Percentiles rank a stretch among this genome's conserved stretches.
Conservation (phyloP, 2,329 filamentous ascomycete species). For the Xylariaceae sp. region DNA sequence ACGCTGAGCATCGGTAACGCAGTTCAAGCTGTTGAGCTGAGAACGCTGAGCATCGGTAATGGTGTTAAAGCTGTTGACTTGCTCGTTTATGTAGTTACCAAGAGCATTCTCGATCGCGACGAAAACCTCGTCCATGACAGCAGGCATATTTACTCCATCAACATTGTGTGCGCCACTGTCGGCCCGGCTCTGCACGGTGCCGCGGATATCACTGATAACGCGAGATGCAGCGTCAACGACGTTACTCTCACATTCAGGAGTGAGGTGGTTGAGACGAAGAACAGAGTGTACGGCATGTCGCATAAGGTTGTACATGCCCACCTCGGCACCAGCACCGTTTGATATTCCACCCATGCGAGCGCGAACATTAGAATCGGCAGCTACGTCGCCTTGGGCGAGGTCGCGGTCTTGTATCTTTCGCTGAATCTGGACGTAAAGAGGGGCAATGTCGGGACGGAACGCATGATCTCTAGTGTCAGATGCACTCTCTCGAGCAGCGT, state of each 20-base stretch:
- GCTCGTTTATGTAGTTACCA: not conserved
- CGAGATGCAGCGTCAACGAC: slow-evolving; percentile 23
- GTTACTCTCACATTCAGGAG: slow-evolving; percentile 49
- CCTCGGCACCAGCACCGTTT: slow-evolving; percentile 34
- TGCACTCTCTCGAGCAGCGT: slow-evolving; percentile 28
- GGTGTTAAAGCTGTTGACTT: slow-evolving; percentile 4
- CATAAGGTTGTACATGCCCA: slow-evolving; percentile 35
- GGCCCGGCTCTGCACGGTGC: slow-evolving; percentile 46
- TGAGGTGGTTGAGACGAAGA: slow-evolving; percentile 47
- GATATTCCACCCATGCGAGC: slow-evolving; percentile 35
- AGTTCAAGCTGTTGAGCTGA: slow-evolving; percentile 8
- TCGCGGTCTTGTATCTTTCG: slow-evolving; percentile 47
- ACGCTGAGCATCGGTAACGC: slow-evolving; percentile 14
- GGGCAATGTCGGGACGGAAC: slow-evolving; percentile 17
- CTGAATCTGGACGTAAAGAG: slow-evolving; percentile 42
- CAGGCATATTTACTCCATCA: slow-evolving; percentile 29
- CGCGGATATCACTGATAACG: slow-evolving; percentile 28
- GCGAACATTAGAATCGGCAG: slow-evolving; percentile 30
- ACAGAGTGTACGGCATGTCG: slow-evolving; percentile 37
- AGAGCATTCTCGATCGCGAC: slow-evolving; percentile 33
- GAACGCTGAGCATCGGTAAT: slow-evolving; percentile 5
- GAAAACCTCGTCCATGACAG: slow-evolving; percentile 34
- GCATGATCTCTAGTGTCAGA: slow-evolving; percentile 27
- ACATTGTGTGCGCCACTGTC: slow-evolving; percentile 37
- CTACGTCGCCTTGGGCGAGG: slow-evolving; percentile 30